A percentile compares a stretch with the other conserved stretches of the same genome.
Evolutionary conservation across 768 basidiomycete species (phyloP).

Genomic region (Boletus rubroflammeus): DNA sequence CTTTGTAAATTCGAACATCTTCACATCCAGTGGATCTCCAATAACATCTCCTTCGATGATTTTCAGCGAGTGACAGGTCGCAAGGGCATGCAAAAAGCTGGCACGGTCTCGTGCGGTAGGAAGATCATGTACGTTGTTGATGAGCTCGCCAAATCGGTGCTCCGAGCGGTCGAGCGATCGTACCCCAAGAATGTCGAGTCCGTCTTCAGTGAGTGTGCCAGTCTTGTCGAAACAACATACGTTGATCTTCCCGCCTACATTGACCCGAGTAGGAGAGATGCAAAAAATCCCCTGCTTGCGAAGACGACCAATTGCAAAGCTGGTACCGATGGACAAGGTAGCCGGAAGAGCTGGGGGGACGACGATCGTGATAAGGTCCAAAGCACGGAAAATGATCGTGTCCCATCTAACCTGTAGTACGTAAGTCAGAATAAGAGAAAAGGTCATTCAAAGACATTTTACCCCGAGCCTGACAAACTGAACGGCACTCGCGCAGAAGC

Average conservation of each 20-base stretch:
- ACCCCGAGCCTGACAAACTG: constrained; percentile 92
- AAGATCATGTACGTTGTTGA: constrained; percentile 82
- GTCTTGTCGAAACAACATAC: constrained; percentile 99
- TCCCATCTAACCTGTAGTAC: constrained; percentile 72
- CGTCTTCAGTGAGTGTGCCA: constrained; percentile 97
- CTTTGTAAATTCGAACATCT: constrained; percentile 97
- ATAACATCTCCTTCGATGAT: constrained; percentile 83
- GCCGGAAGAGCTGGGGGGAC: constrained; percentile 97
- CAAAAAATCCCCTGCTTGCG: constrained; percentile 89
- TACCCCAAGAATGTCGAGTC: constrained; percentile 93
- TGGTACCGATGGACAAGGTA: constrained; percentile 94
- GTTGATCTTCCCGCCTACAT: constrained; percentile 93
- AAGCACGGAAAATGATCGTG: constrained; percentile 85
- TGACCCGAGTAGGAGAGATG: constrained; percentile 93
- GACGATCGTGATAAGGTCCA: constrained; percentile 95
- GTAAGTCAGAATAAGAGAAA: constrained; percentile 1
- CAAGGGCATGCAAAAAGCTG: constrained; percentile 85
- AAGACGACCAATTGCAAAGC: constrained; percentile 87
- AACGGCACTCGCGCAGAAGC: constrained; percentile 87
- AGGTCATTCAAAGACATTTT: constrained; percentile 6
- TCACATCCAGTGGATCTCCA: constrained; percentile 93
- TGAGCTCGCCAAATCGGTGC: constrained; percentile 84
- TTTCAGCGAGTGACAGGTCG: constrained; percentile 95
- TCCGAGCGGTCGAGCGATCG: constrained; percentile 75
- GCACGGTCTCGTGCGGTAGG: constrained; percentile 71